Evolutionary conservation across 1,284 basidiomycete genomes (phyloP), one percentile per base, ranked within the genome.

Genomic region (Leccinum colubrinum): DNA sequence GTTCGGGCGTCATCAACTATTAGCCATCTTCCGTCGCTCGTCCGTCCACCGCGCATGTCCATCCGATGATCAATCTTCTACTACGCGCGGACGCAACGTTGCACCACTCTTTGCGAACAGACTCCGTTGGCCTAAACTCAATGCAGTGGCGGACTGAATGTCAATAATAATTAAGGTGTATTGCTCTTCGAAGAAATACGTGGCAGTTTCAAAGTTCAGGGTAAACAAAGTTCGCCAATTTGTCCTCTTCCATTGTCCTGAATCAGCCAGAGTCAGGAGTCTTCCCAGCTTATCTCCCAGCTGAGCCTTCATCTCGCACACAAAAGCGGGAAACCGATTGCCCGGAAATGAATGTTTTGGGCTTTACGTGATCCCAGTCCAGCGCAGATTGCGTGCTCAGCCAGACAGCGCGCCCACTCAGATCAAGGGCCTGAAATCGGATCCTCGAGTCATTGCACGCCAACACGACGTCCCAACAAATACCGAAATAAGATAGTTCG

Each of bases 11-110:
- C 39, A 56, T 57, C 46, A 41, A 59, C 51, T 37, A 27, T 61
- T 30, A 59, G 11, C 39, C 41, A 62, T 60, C 41, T 61, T 56
- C 54, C 56, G 65, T 66, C 56, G 58, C 55, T 52, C 52, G 50
- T 65, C 65, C 60, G 61, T 62, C 27, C 46, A 66, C 61, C 63
- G 27, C 27, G 55, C 59, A 61, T 67, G 53, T 54, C 15, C 51
- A 56, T 59, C 68, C 70, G 68, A 72, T 71, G 52, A 69, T 72
- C 67, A 70, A 68, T 68, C 70, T 72, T 72, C 67, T 62, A 46
- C 59, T 51, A 48, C 61, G 70, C 66, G 55, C 56, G 68, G 59
- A 65, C 55, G 50, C 70, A 69, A 72, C 68, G 70, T 72, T 68
- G 68, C 59, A 61, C 12, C 48, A 60, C 51, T 64, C 60, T 61